These are phyloP conservation scores for Cronartium quercuum DNA, from an alignment of 1,284 basidiomycete species.

Conservation along the genomic window DNA sequence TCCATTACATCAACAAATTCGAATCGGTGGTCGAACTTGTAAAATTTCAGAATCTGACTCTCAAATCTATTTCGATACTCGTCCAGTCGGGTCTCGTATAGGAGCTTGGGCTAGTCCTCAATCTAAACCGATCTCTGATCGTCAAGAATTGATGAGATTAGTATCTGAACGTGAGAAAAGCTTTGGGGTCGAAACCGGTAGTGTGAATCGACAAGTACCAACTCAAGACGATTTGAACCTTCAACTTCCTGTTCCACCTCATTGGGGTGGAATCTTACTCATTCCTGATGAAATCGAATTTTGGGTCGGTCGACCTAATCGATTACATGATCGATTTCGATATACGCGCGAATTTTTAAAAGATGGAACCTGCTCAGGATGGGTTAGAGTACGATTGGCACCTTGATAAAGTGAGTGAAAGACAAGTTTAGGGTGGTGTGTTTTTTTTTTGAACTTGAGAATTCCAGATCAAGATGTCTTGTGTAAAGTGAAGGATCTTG, in stretches of 20 bases:
- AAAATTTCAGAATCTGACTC: constrained; percentile 65
- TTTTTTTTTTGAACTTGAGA: too few relatives aligned
- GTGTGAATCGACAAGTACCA: constrained; percentile 39
- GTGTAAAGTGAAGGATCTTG: too few relatives aligned
- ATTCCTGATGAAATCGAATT: constrained; percentile 84
- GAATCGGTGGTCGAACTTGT: constrained; percentile 78
- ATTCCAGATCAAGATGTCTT: too few relatives aligned
- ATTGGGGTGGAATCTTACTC: constrained; percentile 95
- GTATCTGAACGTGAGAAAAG: constrained; percentile 60
- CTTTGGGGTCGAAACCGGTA: constrained; percentile 56
- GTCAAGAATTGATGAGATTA: constrained; percentile 57
- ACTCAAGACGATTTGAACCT: constrained; percentile 43
- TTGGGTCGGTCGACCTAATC: constrained; percentile 74
- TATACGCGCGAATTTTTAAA: constrained; percentile 62
- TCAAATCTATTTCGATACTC: constrained; percentile 72
- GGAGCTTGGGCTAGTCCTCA: constrained; percentile 92
- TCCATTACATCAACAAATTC: constrained; percentile 71
- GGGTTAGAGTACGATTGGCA: constrained; percentile 69
- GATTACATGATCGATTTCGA: constrained; percentile 76
- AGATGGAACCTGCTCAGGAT: constrained; percentile 51
- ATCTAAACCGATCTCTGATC: constrained; percentile 68
- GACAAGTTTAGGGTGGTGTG: too few relatives aligned
- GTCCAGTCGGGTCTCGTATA: constrained; percentile 75
- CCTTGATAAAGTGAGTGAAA: too few relatives aligned
- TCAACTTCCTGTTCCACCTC: constrained; percentile 70